Evolutionary conservation across 169 alveolate species (phyloP), one percentile per base, ranked within the genome.

Genomic region (Eimeria acervulina): DNA sequence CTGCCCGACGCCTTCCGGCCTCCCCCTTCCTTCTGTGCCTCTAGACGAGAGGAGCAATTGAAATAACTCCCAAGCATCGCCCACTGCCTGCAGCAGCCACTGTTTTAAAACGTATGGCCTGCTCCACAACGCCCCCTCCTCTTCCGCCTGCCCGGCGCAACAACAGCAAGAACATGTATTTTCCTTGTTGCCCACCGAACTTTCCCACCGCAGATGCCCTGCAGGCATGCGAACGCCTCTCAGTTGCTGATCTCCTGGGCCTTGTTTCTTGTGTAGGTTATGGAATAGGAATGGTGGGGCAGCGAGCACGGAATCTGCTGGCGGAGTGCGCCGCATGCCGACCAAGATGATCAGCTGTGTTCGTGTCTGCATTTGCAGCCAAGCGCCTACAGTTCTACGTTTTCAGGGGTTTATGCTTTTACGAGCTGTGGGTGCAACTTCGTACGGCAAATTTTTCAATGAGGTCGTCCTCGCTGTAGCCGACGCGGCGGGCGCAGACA

Each of bases 401-500:
- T 28, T 2, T 12, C 31, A 28, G 78, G 78, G 7, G 66, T 61
- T 26, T 23, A 61, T 17, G 33, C 12, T 23, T 31, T 8, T 10
- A 66, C 12, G 26, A 15, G 5, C 12, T 72, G 40, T 12, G 47
- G 83, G 17, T 66, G 26, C 28, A 4, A 52, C 51, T 10, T 7
- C 12, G 52, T 51, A 84, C 92, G 5, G 47, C 28, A 61, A 87
- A 33, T 63, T 87, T 44, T 33, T 87, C 93, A 4, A 87, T 51
- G 8, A 87, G 81, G 31, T 87, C 93, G 59, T 87, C 63, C 81
- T 87, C 93, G 81, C 93, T 87, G 93, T 87, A 87, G 38, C 93
- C 93, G 38, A 36, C 63, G 70, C 93, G 93, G 38, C 80, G 93
- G 26, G 93, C 81, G 81, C 93, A 87, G 83, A 87, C 93, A 38